Evolutionary conservation across 2,329 filamentous ascomycete genomes (phyloP).

Genomic region (Thielaviopsis cerberus): DNA sequence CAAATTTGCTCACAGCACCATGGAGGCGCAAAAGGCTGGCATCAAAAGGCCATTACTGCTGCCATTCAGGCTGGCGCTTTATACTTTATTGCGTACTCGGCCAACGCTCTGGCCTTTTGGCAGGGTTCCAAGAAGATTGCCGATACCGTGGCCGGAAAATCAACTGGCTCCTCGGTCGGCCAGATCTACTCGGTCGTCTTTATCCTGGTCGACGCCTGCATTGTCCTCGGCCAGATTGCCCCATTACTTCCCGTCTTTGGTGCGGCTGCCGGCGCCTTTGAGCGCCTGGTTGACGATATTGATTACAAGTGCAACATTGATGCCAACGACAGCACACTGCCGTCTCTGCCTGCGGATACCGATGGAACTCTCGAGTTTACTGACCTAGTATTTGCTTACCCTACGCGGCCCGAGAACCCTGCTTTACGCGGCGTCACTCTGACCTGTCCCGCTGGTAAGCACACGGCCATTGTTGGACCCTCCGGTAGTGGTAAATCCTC

Average conservation of each 20-base stretch:
- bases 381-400: constrained; percentile 27
- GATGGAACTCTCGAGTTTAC: constrained; percentile 27
- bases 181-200: constrained; percentile 46
- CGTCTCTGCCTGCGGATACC: background rate
- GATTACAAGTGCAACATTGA: constrained; percentile 30
- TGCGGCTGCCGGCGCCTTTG: constrained; percentile 37
- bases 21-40: constrained; percentile 29
- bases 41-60: constrained; percentile 38
- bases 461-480: constrained; percentile 38
- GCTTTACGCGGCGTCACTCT: constrained; percentile 28
- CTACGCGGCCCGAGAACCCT: constrained; percentile 23
- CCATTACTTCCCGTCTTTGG: constrained; percentile 44
- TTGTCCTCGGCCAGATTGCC: constrained; percentile 43
- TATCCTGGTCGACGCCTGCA: constrained; percentile 43
- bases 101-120: constrained; percentile 51
- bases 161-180: constrained; percentile 22
- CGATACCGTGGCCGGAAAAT: constrained; percentile 20
- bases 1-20: constrained; percentile 36
- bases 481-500: constrained; percentile 41
- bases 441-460: constrained; percentile 28
- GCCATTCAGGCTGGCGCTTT: constrained; percentile 41
- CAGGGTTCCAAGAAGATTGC: constrained; percentile 38
- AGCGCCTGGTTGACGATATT: constrained; percentile 40
- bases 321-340: constrained; percentile 17
- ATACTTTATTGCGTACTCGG: constrained; percentile 50